These are phyloP conservation scores for Eucalyptus tenuipes DNA, from an alignment of 345 rosid genomes.

Conservation along the genomic window DNA sequence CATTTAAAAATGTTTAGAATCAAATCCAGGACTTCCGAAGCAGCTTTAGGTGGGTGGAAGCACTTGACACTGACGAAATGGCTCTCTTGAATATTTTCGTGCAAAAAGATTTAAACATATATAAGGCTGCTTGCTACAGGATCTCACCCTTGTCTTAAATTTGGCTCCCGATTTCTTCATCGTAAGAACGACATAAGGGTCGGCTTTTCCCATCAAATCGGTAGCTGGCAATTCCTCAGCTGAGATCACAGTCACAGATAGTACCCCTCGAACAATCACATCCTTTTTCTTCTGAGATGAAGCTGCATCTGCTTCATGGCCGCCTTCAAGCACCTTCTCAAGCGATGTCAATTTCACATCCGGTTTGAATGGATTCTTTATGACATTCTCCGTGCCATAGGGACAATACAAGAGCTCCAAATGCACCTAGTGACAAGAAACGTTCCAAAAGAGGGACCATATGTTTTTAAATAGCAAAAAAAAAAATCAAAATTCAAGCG, in stretches of 20 bases:
- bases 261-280: conserved; percentile 79
- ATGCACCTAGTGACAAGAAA: conserved; percentile 47
- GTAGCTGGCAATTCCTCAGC: conserved; percentile 69
- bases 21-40: neutral
- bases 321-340: conserved; percentile 56
- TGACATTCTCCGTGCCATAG: conserved; percentile 42
- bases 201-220: conserved; percentile 73
- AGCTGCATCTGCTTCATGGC: conserved; percentile 11
- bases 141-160: conserved; percentile 64
- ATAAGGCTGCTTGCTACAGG: neutral
- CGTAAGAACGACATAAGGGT: conserved; percentile 58
- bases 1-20: neutral
- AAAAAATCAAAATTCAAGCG: neutral
- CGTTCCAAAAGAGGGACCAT: neutral
- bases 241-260: conserved; percentile 57
- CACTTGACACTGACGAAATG: neutral
- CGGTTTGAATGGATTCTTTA: conserved; percentile 36
- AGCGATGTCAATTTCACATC: conserved; percentile 55
- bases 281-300: conserved; percentile 25
- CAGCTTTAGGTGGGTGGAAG: neutral
- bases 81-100: neutral
- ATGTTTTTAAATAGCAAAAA: neutral
- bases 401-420: conserved; percentile 73
- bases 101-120: neutral
- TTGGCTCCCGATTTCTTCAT: conserved; percentile 69